Base-by-base conservation (phyloP, 345 rosid genomes). In the Mallotus nudiflorus region DNA sequence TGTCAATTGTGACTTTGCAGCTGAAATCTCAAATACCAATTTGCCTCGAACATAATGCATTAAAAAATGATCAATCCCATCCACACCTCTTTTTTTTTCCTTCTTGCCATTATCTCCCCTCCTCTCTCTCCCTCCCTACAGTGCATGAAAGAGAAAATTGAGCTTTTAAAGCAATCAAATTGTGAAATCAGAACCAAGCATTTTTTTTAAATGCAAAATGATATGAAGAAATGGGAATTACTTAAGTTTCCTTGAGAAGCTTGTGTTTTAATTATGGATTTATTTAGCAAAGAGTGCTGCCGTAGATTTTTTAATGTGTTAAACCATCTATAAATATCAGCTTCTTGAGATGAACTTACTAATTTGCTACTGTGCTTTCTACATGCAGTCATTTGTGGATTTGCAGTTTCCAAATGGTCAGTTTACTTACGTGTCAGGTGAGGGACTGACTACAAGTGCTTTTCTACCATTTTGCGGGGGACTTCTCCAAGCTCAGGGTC, bases 321-420 rank as follows among this genome's bases (percentile, higher is more conserved):
- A n/a, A n/a, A 62, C 25, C 50, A 27, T 53, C 53, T 25, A 22
- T n/a, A 19, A 29, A 7, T 62, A 2, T 42, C 44, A 64, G 62
- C 57, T 57, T 66, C 51, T 61, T 18, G 44, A 54, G 45, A 73
- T 46, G 27, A 22, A 48, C 45, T 31, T 42, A 15, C 49, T 25
- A 39, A 55, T 33, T 31, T 48, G 18, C 6, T 24, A 12, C 35
- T 65, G 40, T 46, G 55, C 14, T 70, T 29, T 37, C 19, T 53
- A 9, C 22, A 31, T 77, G 76, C 86, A 94, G 98, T 94, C 98
- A 25, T 94, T 94, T 66, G 82, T 94, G 76, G 97, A 94, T 77
- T 77, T 94, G 83, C 98, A 94, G 69, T 91, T 91, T 83, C 97
- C 96, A 55, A 91, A 91, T 86, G 97, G 98, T 44, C 95, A 94